These are phyloP conservation scores for Termitomyces sp. DNA, from an alignment of 768 basidiomycete genomes.

Conservation along the genomic window DNA sequence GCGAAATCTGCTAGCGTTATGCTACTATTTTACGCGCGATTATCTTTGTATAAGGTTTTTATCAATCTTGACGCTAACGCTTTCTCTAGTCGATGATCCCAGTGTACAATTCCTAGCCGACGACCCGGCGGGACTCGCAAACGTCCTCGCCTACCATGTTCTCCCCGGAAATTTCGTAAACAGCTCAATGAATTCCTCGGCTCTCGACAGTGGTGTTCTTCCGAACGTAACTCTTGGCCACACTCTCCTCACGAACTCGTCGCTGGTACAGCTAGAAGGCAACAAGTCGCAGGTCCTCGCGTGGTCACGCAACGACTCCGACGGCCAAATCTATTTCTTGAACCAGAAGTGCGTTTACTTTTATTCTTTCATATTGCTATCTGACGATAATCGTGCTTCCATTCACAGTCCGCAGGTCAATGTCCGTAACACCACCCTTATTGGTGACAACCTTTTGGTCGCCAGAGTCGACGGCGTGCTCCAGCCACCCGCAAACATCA, in stretches of 20 bases:
- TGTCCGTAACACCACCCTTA: constrained; percentile 40
- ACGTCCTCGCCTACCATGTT: constrained; percentile 21
- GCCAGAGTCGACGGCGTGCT: constrained; percentile 53
- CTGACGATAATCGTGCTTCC: background rate
- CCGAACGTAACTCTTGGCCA: constrained; percentile 65
- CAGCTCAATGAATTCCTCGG: constrained; percentile 11
- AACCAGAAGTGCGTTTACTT: constrained; percentile 44
- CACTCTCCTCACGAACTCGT: constrained; percentile 53
- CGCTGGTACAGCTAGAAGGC: constrained; percentile 55
- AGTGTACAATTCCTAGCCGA: background rate
- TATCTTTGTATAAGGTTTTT: background rate
- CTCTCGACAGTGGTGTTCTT: constrained; percentile 37
- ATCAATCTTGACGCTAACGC: background rate
- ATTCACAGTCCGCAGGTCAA: constrained; percentile 18
- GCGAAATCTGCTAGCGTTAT: background rate
- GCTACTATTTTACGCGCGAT: background rate
- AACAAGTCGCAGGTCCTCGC: constrained; percentile 56
- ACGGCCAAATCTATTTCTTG: constrained; percentile 40
- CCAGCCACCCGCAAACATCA: constrained; percentile 47
- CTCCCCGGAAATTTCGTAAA: constrained; percentile 21
- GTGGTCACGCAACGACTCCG: constrained; percentile 37
- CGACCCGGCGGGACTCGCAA: constrained; percentile 10
- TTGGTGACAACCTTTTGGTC: constrained; percentile 35
- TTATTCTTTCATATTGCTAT: background rate
- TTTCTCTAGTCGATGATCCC: constrained; percentile 16